Conservation (phyloP, 1,284 basidiomycete species). For the Naganishia albida region DNA sequence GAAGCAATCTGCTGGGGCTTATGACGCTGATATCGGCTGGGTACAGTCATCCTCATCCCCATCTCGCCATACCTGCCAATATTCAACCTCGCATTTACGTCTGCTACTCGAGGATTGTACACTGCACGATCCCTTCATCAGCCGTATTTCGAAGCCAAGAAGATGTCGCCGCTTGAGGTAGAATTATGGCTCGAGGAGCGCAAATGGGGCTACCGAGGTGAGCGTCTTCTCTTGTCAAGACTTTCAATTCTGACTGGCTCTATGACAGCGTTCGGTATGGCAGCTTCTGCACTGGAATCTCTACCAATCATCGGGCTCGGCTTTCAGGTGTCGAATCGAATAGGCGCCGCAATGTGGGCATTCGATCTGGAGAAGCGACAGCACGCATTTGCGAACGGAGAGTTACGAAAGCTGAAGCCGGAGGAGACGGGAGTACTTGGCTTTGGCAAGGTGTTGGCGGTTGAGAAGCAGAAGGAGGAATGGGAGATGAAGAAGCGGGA, state of each 20-base stretch:
- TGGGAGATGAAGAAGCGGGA: constrained; percentile 12
- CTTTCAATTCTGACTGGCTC: not conserved
- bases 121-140: constrained; percentile 71
- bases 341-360: constrained; percentile 59
- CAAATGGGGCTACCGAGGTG: constrained; percentile 79
- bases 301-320: constrained; percentile 74
- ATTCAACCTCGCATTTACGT: constrained; percentile 65
- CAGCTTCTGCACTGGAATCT: constrained; percentile 72
- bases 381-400: constrained; percentile 60
- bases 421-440: constrained; percentile 26
- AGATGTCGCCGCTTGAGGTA: constrained; percentile 68
- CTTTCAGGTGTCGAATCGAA: constrained; percentile 78
- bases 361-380: constrained; percentile 72
- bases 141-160: constrained; percentile 77
- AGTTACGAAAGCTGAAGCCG: constrained; percentile 49
- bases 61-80: constrained; percentile 68
- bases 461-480: constrained; percentile 21
- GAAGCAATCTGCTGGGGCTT: not conserved
- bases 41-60: constrained; percentile 67
- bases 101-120: constrained; percentile 67
- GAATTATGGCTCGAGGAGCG: constrained; percentile 79
- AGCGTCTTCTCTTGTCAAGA: constrained; percentile 32
- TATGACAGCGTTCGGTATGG: constrained; percentile 72
- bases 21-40: constrained; percentile 5
- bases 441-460: constrained; percentile 19